These are phyloP conservation scores for Pugionium cornutum DNA, from an alignment of 345 rosid genomes.

Conservation along the genomic window DNA sequence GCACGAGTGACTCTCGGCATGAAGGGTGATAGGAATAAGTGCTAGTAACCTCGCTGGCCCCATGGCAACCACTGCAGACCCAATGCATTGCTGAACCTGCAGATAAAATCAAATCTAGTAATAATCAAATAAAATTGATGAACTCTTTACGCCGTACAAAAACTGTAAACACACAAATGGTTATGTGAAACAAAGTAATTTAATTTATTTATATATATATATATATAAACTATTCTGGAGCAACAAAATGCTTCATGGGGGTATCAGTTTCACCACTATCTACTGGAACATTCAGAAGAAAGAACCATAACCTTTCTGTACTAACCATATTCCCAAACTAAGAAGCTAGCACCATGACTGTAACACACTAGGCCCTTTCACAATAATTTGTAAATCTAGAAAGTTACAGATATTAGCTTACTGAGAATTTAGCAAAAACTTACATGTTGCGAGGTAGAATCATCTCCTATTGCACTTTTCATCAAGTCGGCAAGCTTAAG, in stretches of 20 bases:
- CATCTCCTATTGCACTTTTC: constrained; percentile 44
- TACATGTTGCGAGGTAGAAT: constrained; percentile 51
- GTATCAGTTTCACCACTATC: constrained; percentile 7
- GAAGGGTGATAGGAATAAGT: constrained; percentile 66
- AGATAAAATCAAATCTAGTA: constrained; percentile 34
- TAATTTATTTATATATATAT: too few species aligned
- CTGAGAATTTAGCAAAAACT: constrained; percentile 35
- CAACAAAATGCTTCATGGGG: background rate
- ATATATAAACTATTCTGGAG: too few species aligned
- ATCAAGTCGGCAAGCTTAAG: constrained; percentile 69
- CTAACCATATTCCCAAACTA: constrained; percentile 1
- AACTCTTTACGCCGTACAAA: background rate
- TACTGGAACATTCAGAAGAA: constrained; percentile 7
- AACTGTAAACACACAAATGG: background rate
- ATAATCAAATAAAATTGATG: constrained; percentile 23
- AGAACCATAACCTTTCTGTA: constrained; percentile 6
- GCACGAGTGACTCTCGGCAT: constrained; percentile 53
- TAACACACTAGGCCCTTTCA: background rate
- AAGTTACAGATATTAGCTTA: constrained; percentile 4
- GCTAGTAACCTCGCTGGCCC: constrained; percentile 74
- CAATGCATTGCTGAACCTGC: constrained; percentile 80
- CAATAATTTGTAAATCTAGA: constrained; percentile 13
- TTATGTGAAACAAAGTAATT: background rate
- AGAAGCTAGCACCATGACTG: constrained; percentile 7
- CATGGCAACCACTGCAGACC: constrained; percentile 80